Evolutionary conservation across 306 rosid genomes (phyloP), one percentile per base, ranked within the genome.

Genomic region (Dalbergia cochinchinensis): DNA sequence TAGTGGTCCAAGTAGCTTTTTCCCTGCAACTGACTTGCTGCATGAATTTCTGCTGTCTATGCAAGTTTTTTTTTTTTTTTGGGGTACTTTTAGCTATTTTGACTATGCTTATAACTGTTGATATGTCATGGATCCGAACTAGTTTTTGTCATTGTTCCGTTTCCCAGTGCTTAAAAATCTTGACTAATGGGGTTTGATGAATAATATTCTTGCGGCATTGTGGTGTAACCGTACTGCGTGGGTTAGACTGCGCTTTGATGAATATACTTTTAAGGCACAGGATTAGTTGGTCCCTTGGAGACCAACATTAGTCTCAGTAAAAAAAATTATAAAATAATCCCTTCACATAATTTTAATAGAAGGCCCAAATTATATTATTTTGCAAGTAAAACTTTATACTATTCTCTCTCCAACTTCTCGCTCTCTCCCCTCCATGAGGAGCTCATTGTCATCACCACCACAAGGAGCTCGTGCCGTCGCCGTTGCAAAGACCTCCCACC

Each of bases 221-320:
- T 66, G 47, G 22, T 65, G 41, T 66, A 39, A 78, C 37, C 6
- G 31, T 63, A 53, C 41, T 11, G 42, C 11, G 9, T 12, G 59
- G 39, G 31, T 54, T 53, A 39, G 54, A 22, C 19, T 77, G 80
- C 65, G 65, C 44, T 20, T 15, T 76, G 74, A 14, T 77, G 42
- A 66, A 39, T 64, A 10, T 35, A 15, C 47, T 39, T n/a, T n/a
- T n/a, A n/a, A n/a, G n/a, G n/a, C n/a, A n/a, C n/a, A n/a, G n/a
- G n/a, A n/a, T n/a, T n/a, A n/a, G n/a, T n/a, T n/a, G n/a, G n/a
- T n/a, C n/a, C n/a, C n/a, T n/a, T n/a, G n/a, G n/a, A n/a, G n/a
- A n/a, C n/a, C n/a, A n/a, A n/a, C n/a, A n/a, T n/a, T n/a, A n/a
- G n/a, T n/a, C n/a, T n/a, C n/a, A n/a, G n/a, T n/a, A n/a, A n/a